phyloP scores from a whole-genome alignment of 306 rosid species.

The Inga laurina region DNA sequence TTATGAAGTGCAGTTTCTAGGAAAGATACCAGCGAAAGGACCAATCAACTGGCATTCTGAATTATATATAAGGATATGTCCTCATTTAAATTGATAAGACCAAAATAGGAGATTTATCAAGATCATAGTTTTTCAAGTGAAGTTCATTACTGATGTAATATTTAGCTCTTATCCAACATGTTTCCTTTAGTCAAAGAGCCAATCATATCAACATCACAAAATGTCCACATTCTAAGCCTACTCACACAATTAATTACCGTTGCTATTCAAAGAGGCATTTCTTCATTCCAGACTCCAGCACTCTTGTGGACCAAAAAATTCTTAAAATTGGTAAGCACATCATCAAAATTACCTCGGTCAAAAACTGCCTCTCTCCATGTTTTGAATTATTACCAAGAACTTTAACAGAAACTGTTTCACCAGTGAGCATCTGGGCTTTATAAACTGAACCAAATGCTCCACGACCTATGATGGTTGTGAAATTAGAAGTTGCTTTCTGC shows the following conservation, averaged over 20 bases:
- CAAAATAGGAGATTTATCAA: neutral
- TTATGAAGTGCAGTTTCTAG: slow-evolving; percentile 2
- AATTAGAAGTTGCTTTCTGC: slow-evolving; percentile 82
- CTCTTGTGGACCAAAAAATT: neutral
- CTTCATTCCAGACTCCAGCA: slow-evolving; percentile 12
- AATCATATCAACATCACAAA: neutral
- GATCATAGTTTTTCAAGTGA: neutral
- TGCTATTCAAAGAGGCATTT: neutral
- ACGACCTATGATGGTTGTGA: slow-evolving; percentile 85
- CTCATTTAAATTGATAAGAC: neutral
- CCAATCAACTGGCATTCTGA: neutral
- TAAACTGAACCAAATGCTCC: slow-evolving; percentile 98
- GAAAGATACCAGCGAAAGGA: neutral
- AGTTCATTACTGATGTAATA: neutral
- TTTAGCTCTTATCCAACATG: slow-evolving; percentile 1
- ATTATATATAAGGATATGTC: neutral
- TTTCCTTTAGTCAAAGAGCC: slow-evolving; percentile 12
- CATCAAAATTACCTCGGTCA: slow-evolving; percentile 72
- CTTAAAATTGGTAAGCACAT: slow-evolving; percentile 3
- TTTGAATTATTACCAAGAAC: slow-evolving; percentile 82
- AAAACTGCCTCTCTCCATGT: slow-evolving; percentile 90
- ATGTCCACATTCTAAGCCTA: slow-evolving; percentile 10
- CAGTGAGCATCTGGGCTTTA: slow-evolving; percentile 77
- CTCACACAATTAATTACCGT: neutral
- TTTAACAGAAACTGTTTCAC: slow-evolving; percentile 86